Base-by-base conservation (phyloP, 331 rosid species). In the Arachis monticola region DNA sequence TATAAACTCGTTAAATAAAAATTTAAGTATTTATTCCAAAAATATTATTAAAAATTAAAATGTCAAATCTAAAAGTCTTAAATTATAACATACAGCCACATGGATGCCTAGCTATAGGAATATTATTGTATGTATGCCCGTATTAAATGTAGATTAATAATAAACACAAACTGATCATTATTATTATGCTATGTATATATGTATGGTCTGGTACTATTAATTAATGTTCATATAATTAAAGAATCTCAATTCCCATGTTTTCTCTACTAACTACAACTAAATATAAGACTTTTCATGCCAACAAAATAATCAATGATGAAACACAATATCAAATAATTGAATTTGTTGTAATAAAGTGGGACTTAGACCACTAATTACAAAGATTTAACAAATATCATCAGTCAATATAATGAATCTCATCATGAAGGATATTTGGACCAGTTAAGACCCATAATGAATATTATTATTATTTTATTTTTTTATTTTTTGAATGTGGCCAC, bases 361-460 rank as follows among this genome's bases (percentile, higher is more conserved):
- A 51, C 69, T 67, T 61, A 42, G 61, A 60, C 38, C 5, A 41
- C 22, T 27, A 68, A 69, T 69, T 65, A 45, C 60, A 65, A 35
- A 83, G 44, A 64, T 64, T 42, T 30, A 64, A 69, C 62, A 69
- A 79, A 60, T 44, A 27, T 0, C 14, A 27, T 0, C 14, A 61
- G 75, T 76, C 83, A 79, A 79, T 75, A 52, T 17, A 66, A 72
- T 60, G 38, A 32, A 32, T 3, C 4, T 32, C 38, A 32, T 32
- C 38, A 32, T 60, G 51, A 75, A 55, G 47, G 76, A 76, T 78
- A 46, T 73, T 47, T 83, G 72, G 58, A 76, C 67, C 83, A 79
- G 63, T 60, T 61, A 79, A 53, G 51, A 73, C 64, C 8, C 30
- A 48, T 76, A 73, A 77, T 82, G 62, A 2, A 2, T 32, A 32